Percentiles rank a stretch among this genome's conserved stretches.
phyloP scores from a whole-genome alignment of 768 basidiomycete species.

The Sutorius australiensis region DNA sequence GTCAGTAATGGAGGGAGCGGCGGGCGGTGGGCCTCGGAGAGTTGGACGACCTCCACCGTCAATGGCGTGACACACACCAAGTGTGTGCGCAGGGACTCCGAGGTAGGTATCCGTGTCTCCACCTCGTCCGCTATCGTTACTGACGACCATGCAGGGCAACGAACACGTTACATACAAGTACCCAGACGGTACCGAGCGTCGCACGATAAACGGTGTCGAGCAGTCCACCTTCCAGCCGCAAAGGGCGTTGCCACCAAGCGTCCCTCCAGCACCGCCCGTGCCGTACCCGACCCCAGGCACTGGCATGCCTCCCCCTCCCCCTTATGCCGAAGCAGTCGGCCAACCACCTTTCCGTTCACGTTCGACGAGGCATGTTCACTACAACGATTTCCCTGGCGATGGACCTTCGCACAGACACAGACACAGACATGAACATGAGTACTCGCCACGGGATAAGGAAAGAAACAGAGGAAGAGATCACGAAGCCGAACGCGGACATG shows the following conservation, averaged over 20 bases:
- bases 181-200: constrained; percentile 62
- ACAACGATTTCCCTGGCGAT: constrained; percentile 8
- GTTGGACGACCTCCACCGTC: constrained; percentile 50
- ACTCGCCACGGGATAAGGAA: constrained; percentile 7
- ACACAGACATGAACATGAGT: constrained; percentile 11
- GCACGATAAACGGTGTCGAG: constrained; percentile 65
- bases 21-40: constrained; percentile 49
- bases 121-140: not conserved
- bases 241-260: constrained; percentile 11
- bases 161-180: constrained; percentile 65
- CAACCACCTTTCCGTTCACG: constrained; percentile 15
- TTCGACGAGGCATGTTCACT: constrained; percentile 17
- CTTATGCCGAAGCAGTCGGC: constrained; percentile 20
- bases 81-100: constrained; percentile 51
- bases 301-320: constrained; percentile 12
- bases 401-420: constrained; percentile 12
- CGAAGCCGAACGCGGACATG: not conserved
- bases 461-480: constrained; percentile 7
- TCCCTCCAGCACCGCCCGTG: not conserved
- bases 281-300: not conserved
- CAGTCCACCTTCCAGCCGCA: constrained; percentile 24
- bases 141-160: constrained; percentile 52
- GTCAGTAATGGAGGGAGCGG: constrained; percentile 10
- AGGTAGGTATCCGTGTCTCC: constrained; percentile 41
- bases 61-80: constrained; percentile 66